Base-by-base conservation (phyloP, 495 filamentous ascomycete genomes). In the Lophium mytilinum region DNA sequence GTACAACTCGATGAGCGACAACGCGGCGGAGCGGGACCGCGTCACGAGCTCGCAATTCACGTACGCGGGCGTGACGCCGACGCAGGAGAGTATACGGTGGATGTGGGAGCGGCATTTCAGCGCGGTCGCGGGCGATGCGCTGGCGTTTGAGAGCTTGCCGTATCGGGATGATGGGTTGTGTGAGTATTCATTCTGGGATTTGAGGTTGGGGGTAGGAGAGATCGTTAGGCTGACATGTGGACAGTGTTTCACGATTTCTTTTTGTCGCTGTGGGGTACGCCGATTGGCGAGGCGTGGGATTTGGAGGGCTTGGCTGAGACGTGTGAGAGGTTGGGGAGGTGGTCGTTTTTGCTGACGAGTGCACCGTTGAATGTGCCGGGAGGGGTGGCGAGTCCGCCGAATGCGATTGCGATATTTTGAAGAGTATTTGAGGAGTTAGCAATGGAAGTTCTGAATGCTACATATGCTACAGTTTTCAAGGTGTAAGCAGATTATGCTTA, bases 221-320 rank as follows among this genome's bases (percentile, higher is more conserved):
- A n/a, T n/a, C n/a, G n/a, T n/a, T n/a, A n/a, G 24, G 24, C 24
- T 30, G 24, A 30, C 39, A 9, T 17, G 1, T 9, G 4, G 39
- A 12, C 8, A 46, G 41, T 35, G 5, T 50, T 83, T 52, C 78
- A 81, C 65, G 70, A 82, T 58, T 77, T 72, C 72, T 59, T 77
- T 35, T 60, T 82, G 35, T 75, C 70, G 4, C 74, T 73, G 3
- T 82, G 76, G 78, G 80, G 80, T 1, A 55, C 75, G 63, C 79
- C 78, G 9, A 79, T 83, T 58, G 80, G 80, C 1, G 80, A 83
- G 69, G 54, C 81, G 53, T 82, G 79, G 65, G 77, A 82, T 66
- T 57, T 82, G 37, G 78, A 82, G 67, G 62, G 57, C 24, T 62
- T 82, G 61, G 64, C 67, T 14, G 56, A 59, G 56, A 69, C 72